phyloP scores from a whole-genome alignment of 1,284 basidiomycete genomes.

The Rhodofomes roseus region DNA sequence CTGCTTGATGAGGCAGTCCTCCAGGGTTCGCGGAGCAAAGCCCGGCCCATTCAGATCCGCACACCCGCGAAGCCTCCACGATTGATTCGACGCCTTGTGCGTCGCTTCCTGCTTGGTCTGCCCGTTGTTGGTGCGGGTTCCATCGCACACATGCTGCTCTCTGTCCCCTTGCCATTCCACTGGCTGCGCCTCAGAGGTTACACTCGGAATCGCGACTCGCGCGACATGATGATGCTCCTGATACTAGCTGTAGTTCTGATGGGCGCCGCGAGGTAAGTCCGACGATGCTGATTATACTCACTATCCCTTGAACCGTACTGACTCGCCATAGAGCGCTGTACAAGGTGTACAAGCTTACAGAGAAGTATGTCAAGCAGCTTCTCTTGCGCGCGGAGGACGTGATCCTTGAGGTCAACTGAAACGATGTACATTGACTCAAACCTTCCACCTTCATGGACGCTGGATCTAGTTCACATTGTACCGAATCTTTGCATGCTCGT shows the following conservation, averaged over 20 bases:
- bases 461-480: neutral
- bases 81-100: constrained; percentile 51
- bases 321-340: constrained; percentile 51
- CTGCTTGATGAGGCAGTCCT: constrained; percentile 37
- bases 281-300: neutral
- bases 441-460: neutral
- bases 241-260: constrained; percentile 59
- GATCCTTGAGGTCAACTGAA: constrained; percentile 65
- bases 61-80: constrained; percentile 34
- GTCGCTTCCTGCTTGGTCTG: constrained; percentile 68
- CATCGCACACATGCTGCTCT: constrained; percentile 64
- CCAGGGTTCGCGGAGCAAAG: constrained; percentile 9
- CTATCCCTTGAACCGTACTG: neutral
- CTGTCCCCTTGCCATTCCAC: constrained; percentile 60
- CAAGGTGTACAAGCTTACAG: constrained; percentile 65
- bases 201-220: constrained; percentile 44
- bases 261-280: constrained; percentile 57
- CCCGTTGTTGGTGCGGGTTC: constrained; percentile 77
- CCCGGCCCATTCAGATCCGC: constrained; percentile 7
- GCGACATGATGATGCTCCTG: constrained; percentile 62
- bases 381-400: constrained; percentile 71
- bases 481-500: neutral
- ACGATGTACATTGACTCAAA: neutral
- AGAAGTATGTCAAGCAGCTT: constrained; percentile 53
- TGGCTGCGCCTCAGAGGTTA: constrained; percentile 61